A percentile compares a stretch with the other conserved stretches of the same genome.
Conservation (phyloP, 768 basidiomycete species). For the Kwoniella mangroviensis region DNA sequence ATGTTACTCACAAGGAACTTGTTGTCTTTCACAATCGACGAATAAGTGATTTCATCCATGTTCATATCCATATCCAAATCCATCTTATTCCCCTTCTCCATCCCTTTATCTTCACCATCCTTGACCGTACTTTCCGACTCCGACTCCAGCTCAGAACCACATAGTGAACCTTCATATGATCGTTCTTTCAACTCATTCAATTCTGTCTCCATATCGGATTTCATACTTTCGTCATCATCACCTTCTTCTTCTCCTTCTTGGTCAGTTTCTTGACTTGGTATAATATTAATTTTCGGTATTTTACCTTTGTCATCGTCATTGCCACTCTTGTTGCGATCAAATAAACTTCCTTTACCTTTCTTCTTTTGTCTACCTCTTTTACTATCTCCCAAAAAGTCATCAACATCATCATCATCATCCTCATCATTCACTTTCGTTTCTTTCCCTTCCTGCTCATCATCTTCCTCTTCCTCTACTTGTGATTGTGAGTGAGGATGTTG, state of each 20-base stretch:
- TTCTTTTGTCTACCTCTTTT: neutral
- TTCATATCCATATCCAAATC: conserved; percentile 4
- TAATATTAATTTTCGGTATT: neutral
- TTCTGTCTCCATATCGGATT: neutral
- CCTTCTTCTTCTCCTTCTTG: neutral
- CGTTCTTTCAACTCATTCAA: neutral
- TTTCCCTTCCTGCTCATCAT: neutral
- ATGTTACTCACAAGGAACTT: neutral
- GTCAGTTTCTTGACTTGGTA: neutral
- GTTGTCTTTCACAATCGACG: neutral
- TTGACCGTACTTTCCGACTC: neutral
- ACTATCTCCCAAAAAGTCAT: neutral
- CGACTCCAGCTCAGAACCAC: neutral
- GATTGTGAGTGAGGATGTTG: neutral
- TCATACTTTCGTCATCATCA: neutral
- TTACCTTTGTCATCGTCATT: neutral
- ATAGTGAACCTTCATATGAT: neutral
- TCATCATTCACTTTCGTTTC: conserved; percentile 1
- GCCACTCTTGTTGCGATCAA: neutral
- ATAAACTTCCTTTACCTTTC: neutral
- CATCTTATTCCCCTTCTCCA: too few relatives aligned
- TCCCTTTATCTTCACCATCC: neutral
- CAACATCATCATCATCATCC: conserved; percentile 1
- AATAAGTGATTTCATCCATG: neutral
- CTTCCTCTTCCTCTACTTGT: neutral